These are phyloP conservation scores for Stephanodiscus minutulus DNA, from an alignment of 108 stramenopile species.

Conservation along the genomic window DNA sequence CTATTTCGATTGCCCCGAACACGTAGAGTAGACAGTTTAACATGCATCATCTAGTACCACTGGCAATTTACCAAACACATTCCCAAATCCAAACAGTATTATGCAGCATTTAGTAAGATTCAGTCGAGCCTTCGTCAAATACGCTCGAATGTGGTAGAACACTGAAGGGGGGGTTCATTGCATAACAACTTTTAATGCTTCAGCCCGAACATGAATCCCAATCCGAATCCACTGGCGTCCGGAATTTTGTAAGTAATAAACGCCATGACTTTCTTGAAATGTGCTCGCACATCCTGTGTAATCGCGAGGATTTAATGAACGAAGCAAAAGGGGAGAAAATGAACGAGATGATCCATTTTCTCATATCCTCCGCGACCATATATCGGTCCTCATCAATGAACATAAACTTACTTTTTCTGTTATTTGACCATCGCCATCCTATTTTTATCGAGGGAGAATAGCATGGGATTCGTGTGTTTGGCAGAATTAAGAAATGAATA, in stretches of 20 bases:
- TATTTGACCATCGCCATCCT: slow-evolving; percentile 44
- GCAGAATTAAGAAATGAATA: neutral
- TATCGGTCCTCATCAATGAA: neutral
- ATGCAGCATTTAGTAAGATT: no score
- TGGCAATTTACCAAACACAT: no score
- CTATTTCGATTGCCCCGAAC: no score
- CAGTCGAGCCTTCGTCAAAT: no score
- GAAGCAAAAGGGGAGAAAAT: neutral
- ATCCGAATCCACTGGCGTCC: slow-evolving; percentile 78
- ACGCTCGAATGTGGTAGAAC: neutral
- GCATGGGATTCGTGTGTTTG: neutral
- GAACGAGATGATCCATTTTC: neutral
- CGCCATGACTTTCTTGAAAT: slow-evolving; percentile 79
- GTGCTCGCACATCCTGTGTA: slow-evolving; percentile 68
- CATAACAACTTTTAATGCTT: neutral
- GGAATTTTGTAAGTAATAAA: slow-evolving; percentile 81
- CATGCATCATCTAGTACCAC: no score
- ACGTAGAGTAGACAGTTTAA: no score
- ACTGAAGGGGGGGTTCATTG: neutral
- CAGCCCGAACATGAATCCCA: slow-evolving; percentile 88
- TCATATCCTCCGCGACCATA: neutral
- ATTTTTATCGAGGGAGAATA: neutral
- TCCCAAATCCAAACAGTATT: no score
- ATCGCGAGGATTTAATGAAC: neutral
- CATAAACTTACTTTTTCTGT: slow-evolving; percentile 14